Evolutionary conservation across 306 rosid species (phyloP).

Genomic region (Sindora glabra): DNA sequence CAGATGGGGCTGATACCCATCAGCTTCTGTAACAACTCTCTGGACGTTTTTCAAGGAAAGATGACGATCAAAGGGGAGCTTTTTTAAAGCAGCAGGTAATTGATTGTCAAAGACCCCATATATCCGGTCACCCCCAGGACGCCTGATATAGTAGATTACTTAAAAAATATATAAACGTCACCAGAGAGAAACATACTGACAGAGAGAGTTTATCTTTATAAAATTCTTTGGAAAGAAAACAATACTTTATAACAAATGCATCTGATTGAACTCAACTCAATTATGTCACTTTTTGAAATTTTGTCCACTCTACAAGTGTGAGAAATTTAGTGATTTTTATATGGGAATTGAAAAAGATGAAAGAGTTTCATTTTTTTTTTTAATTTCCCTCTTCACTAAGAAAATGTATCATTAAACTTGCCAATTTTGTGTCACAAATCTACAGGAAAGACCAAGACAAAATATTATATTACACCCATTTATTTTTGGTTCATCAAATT

Average conservation of each 20-base stretch:
- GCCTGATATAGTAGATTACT: conserved; percentile 39
- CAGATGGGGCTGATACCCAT: conserved; percentile 98
- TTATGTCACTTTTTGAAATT: not conserved
- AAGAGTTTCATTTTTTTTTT: no score
- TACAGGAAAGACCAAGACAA: no score
- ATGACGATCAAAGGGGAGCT: conserved; percentile 95
- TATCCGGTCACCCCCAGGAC: conserved; percentile 98
- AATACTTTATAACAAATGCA: not conserved
- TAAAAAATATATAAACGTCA: not conserved
- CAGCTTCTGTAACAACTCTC: conserved; percentile 90
- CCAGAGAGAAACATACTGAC: not conserved
- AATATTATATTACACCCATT: no score
- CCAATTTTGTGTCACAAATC: no score
- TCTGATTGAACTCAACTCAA: not conserved
- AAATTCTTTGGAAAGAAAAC: not conserved
- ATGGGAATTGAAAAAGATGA: no score
- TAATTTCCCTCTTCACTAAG: no score
- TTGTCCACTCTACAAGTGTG: no score
- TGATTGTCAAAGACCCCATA: conserved; percentile 95
- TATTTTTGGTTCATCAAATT: no score
- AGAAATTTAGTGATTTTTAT: no score
- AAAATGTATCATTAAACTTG: no score
- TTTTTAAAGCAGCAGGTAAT: conserved; percentile 91
- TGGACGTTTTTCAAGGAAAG: conserved; percentile 83
- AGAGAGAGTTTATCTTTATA: not conserved